phyloP scores from a whole-genome alignment of 2,329 filamentous ascomycete species.

The Ophiostoma novo-ulmi region DNA sequence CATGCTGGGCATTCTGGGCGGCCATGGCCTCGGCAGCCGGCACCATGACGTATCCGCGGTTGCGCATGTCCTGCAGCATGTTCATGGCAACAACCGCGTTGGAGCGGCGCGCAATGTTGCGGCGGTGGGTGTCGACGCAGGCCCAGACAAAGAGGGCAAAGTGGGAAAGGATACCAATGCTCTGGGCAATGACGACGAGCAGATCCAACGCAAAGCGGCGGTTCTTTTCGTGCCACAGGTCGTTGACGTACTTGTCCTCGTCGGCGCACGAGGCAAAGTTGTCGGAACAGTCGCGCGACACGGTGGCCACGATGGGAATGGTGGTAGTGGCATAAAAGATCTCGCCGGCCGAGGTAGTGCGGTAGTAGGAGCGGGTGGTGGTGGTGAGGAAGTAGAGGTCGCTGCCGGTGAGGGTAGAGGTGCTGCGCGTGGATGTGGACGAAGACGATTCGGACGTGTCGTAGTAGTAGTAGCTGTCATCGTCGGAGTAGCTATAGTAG shows the following conservation, averaged over 20 bases:
- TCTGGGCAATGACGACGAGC: conserved; percentile 34
- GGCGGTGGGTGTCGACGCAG: conserved; percentile 27
- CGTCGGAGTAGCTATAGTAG: not conserved
- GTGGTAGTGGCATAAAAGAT: not conserved
- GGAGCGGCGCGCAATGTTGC: conserved; percentile 8
- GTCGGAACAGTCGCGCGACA: conserved; percentile 19
- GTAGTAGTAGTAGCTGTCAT: not conserved
- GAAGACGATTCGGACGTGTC: not conserved
- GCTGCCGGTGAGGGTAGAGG: not conserved
- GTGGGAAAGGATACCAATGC: conserved; percentile 43
- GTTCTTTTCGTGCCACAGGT: conserved; percentile 13
- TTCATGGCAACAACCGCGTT: not conserved
- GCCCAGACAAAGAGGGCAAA: conserved; percentile 27
- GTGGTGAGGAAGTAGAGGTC: not conserved
- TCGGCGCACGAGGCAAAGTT: conserved; percentile 23
- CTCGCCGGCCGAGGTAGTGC: not conserved
- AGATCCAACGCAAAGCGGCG: conserved; percentile 10
- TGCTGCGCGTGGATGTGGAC: conserved; percentile 5
- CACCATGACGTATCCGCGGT: conserved; percentile 24
- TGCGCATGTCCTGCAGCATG: conserved; percentile 23
- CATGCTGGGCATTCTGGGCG: not conserved
- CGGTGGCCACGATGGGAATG: not conserved
- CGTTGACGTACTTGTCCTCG: conserved; percentile 26
- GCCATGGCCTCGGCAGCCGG: conserved; percentile 14
- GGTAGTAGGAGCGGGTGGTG: not conserved